phyloP scores from a whole-genome alignment of 176 grass and related monocot species.

The Oryza glumipatula region DNA sequence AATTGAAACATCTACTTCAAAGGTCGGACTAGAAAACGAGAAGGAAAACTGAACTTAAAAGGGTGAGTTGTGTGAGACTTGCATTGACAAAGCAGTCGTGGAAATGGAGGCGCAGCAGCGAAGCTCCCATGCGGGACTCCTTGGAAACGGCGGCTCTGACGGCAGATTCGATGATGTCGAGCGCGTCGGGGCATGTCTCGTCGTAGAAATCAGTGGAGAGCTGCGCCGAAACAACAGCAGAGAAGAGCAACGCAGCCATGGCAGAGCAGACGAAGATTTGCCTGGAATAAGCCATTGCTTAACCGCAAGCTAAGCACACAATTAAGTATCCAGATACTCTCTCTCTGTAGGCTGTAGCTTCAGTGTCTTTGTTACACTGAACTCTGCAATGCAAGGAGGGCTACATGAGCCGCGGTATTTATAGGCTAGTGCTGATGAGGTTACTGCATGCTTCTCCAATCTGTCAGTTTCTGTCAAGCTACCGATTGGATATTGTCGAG shows the following conservation, averaged over 20 bases:
- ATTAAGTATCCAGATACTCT: background rate
- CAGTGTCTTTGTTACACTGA: background rate
- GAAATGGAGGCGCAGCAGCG: constrained; percentile 64
- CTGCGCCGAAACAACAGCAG: constrained; percentile 47
- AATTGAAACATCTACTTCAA: background rate
- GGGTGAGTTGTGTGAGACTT: constrained; percentile 3
- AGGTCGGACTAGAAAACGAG: background rate
- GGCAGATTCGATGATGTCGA: constrained; percentile 52
- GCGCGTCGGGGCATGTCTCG: constrained; percentile 53
- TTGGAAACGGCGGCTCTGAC: constrained; percentile 54
- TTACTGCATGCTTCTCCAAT: background rate
- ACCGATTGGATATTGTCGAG: background rate
- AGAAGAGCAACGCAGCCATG: constrained; percentile 35
- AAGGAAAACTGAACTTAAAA: background rate
- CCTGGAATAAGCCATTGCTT: constrained; percentile 45
- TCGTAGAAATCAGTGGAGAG: constrained; percentile 64
- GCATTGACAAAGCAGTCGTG: constrained; percentile 60
- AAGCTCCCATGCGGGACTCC: constrained; percentile 69
- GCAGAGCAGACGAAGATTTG: background rate
- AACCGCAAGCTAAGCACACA: background rate
- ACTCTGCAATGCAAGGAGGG: constrained; percentile 40
- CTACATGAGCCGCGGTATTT: constrained; percentile 36
- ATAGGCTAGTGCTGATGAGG: constrained; percentile 30
- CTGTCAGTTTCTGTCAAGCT: background rate
- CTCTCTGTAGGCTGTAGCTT: background rate